These are phyloP conservation scores for Psilocybe cyanescens DNA, from an alignment of 768 basidiomycete species.

Conservation along the genomic window DNA sequence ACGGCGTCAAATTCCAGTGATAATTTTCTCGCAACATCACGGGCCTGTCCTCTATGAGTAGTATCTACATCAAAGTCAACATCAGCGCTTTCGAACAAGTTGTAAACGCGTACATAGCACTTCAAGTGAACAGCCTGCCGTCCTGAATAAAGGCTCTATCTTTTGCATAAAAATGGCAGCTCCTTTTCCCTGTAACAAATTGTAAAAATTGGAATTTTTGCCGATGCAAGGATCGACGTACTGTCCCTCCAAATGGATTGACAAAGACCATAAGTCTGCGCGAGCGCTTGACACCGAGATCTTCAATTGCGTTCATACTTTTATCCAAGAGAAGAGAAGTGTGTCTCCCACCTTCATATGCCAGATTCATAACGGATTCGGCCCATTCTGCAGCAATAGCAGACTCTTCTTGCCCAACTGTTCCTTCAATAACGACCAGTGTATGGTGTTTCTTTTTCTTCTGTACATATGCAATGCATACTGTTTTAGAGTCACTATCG, in stretches of 20 bases:
- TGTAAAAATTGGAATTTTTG: background rate
- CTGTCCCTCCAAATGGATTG: slow-evolving; percentile 82
- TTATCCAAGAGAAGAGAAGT: background rate
- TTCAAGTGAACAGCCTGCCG: slow-evolving; percentile 67
- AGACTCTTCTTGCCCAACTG: slow-evolving; percentile 31
- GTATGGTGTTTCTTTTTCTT: slow-evolving; percentile 44
- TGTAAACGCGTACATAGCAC: slow-evolving; percentile 48
- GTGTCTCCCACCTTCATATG: slow-evolving; percentile 61
- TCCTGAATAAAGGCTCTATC: slow-evolving; percentile 73
- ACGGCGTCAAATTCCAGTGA: slow-evolving; percentile 65
- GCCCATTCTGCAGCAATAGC: slow-evolving; percentile 54
- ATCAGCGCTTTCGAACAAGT: background rate
- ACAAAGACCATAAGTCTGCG: slow-evolving; percentile 70
- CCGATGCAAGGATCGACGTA: slow-evolving; percentile 36
- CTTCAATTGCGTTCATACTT: slow-evolving; percentile 16
- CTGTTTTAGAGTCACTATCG: slow-evolving; percentile 28
- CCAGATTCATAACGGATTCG: slow-evolving; percentile 51
- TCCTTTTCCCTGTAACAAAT: slow-evolving; percentile 59
- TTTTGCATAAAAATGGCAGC: slow-evolving; percentile 52
- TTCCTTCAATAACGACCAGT: slow-evolving; percentile 49
- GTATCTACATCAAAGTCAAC: slow-evolving; percentile 52
- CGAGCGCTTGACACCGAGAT: slow-evolving; percentile 53
- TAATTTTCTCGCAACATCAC: slow-evolving; percentile 61
- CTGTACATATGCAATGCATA: slow-evolving; percentile 57
- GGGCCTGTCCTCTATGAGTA: slow-evolving; percentile 63